Evolutionary conservation across 108 stramenopile genomes (phyloP), one percentile per base, ranked within the genome.

Genomic region (Cyclotella atomus): DNA sequence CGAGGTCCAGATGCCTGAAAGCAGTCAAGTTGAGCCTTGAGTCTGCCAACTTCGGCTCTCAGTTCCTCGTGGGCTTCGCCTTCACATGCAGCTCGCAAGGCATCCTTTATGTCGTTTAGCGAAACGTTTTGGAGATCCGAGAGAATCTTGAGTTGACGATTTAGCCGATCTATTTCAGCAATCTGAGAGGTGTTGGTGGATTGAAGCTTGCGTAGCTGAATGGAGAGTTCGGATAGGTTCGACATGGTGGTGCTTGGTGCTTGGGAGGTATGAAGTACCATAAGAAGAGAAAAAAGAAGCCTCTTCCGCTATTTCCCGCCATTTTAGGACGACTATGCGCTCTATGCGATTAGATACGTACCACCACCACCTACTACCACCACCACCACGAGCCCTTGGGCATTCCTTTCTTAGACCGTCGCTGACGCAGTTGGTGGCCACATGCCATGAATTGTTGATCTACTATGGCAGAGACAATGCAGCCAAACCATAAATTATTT

Each of bases 31-130:
- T 87, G 80, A 16, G 84, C 77, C 63, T 77, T 55, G 62, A 92
- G 62, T 32, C 75, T 84, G 44, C 76, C 70, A 2, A 92, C 84
- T 17, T 74, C 59, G 24, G 77, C 78, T 32, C 81, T 84, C 45
- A 92, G 41, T 64, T 92, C 91, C 1, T 79, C 83, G 65, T 87
- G 87, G 3, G 91, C 91, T 65, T 92, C 88, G 5, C 73, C 81
- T 27, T 81, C 77, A 70, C 91, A 92, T 16, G 91, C 91, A 30
- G 67, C 52, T 65, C 68, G 73, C n/a, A 92, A 76, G 3, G 91
- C 83, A 41, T 67, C 63, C 7, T 86, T 79, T 14, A 92, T 41
- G 32, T 89, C 87, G 15, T 69, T 64, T 15, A 92, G 79, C 45
- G 84, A 88, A 28, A 92, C 71, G 12, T 85, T 87, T 56, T 87